phyloP scores from a whole-genome alignment of 257 asterid species.

The Solanum tarijense region DNA sequence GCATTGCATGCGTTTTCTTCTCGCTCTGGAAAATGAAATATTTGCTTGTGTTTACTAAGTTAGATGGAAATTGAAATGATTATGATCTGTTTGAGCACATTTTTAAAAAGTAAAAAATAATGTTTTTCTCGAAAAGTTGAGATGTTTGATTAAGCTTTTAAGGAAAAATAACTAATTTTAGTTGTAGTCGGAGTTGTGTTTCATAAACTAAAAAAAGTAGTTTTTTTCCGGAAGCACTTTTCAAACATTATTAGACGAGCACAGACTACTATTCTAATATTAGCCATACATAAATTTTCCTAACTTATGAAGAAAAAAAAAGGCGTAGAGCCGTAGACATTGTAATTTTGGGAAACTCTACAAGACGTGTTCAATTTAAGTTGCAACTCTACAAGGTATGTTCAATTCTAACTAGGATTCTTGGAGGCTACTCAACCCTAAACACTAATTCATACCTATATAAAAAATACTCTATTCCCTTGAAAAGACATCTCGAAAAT shows the following conservation, averaged over 20 bases:
- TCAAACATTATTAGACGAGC: neutral
- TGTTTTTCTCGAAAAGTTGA: neutral
- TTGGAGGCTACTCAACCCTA: no score
- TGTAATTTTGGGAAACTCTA: no score
- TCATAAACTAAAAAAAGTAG: neutral
- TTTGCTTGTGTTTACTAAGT: neutral
- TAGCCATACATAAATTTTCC: neutral
- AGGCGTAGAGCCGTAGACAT: no score
- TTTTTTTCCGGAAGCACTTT: neutral
- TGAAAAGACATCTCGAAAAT: no score
- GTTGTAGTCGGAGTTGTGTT: neutral
- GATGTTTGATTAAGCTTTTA: neutral
- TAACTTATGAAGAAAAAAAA: neutral
- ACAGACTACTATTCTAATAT: neutral
- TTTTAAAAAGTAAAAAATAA: neutral
- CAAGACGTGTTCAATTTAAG: no score
- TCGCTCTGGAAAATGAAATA: constrained; percentile 7
- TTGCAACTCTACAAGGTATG: no score
- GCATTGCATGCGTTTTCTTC: constrained; percentile 18
- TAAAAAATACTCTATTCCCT: no score
- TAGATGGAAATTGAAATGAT: neutral
- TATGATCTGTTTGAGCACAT: neutral
- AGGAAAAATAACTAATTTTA: neutral
- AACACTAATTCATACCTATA: no score
- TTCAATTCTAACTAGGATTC: no score